These are phyloP conservation scores for Cladosporium sp. DNA, from an alignment of 2,329 filamentous ascomycete species.

Conservation along the genomic window DNA sequence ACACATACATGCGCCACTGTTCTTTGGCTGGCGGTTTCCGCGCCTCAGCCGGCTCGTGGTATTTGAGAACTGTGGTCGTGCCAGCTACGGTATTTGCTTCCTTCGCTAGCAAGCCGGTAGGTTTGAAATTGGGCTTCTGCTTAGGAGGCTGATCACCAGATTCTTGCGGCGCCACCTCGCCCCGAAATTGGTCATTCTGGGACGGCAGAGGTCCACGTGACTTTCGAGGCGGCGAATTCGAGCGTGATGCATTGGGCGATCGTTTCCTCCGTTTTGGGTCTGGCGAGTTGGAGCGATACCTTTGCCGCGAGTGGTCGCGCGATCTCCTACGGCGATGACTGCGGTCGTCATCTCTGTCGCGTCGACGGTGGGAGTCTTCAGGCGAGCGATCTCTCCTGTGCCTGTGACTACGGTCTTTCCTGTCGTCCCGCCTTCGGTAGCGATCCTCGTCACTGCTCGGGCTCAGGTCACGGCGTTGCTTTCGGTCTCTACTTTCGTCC, in stretches of 20 bases:
- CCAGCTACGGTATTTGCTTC: conserved; percentile 81
- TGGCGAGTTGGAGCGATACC: conserved; percentile 25
- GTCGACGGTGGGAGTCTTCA: conserved; percentile 3
- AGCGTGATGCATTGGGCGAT: conserved; percentile 24
- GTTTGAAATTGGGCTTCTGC: conserved; percentile 82
- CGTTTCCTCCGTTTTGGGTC: conserved; percentile 32
- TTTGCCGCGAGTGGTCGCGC: conserved; percentile 20
- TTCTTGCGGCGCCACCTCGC: conserved; percentile 24
- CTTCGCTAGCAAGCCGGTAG: conserved; percentile 77
- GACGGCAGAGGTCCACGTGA: conserved; percentile 42
- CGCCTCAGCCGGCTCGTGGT: conserved; percentile 91
- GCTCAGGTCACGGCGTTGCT: conserved; percentile 15
- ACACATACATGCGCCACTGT: conserved; percentile 86
- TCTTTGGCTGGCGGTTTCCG: conserved; percentile 77
- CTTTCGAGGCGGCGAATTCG: conserved; percentile 32
- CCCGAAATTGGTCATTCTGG: conserved; percentile 43
- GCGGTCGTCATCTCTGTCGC: conserved; percentile 16
- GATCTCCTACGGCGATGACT: conserved; percentile 23
- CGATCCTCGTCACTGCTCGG: conserved; percentile 5
- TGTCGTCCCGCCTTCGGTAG: conserved; percentile 6
- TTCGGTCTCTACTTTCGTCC: conserved; percentile 5
- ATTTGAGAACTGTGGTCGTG: conserved; percentile 79
- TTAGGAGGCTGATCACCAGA: conserved; percentile 49
- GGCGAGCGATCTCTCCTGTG: conserved; percentile 1
- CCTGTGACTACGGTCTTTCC: conserved; percentile 11